Percentiles rank a stretch among this genome's conserved stretches.
Conservation (phyloP, 495 filamentous ascomycete species). For the Aspergillus hancockii region DNA sequence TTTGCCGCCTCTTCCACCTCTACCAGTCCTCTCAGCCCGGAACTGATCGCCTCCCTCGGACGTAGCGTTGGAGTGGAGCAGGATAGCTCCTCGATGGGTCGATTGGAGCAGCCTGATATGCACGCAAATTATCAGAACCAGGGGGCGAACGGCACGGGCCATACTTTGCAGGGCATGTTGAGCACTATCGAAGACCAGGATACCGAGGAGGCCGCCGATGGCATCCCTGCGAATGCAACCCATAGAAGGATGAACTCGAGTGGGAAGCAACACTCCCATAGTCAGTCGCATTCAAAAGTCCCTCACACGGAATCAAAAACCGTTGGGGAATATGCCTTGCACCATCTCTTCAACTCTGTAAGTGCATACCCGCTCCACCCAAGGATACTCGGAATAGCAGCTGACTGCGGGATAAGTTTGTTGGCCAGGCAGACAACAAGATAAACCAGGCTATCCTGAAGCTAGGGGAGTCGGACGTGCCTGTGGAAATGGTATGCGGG, state of each 20-base stretch:
- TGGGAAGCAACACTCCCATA: slow-evolving; percentile 66
- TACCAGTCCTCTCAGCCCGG: slow-evolving; percentile 79
- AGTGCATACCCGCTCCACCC: slow-evolving; percentile 26
- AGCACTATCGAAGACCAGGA: slow-evolving; percentile 47
- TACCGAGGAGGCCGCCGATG: slow-evolving; percentile 24
- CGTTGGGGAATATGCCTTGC: slow-evolving; percentile 93
- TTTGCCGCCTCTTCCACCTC: slow-evolving; percentile 61
- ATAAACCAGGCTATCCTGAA: slow-evolving; percentile 80
- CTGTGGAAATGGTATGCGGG: slow-evolving; percentile 86
- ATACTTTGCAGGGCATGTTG: slow-evolving; percentile 31
- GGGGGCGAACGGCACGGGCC: slow-evolving; percentile 23
- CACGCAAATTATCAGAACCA: slow-evolving; percentile 28
- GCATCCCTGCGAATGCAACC: slow-evolving; percentile 26
- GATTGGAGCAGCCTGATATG: slow-evolving; percentile 37
- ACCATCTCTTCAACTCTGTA: slow-evolving; percentile 92
- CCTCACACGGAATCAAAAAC: slow-evolving; percentile 78
- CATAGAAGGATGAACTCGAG: slow-evolving; percentile 52
- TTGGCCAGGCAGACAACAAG: slow-evolving; percentile 87
- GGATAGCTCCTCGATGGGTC: slow-evolving; percentile 23
- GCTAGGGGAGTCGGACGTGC: slow-evolving; percentile 71
- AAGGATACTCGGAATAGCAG: neutral
- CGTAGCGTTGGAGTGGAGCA: slow-evolving; percentile 30
- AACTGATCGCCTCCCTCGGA: slow-evolving; percentile 73
- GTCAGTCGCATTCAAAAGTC: slow-evolving; percentile 80
- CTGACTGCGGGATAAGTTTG: slow-evolving; percentile 44